Evolutionary conservation across 1,139 yeast genomes (phyloP).

Genomic region (Blastobotrys ciferrii): DNA sequence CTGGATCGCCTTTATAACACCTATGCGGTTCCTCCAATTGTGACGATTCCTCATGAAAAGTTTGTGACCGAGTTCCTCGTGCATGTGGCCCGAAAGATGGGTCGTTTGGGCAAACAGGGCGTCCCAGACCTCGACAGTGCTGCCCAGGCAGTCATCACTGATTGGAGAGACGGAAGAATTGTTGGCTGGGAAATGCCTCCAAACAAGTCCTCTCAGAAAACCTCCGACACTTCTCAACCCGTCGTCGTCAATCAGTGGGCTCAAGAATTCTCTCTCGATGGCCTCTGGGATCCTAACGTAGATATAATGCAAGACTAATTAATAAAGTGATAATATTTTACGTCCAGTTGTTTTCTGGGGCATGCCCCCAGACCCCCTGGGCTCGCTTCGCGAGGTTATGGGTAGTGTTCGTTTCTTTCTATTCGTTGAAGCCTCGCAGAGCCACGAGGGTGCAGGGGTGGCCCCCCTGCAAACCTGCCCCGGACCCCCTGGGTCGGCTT

Average conservation of each 20-base stretch:
- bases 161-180: conserved; percentile 97
- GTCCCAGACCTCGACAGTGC: conserved; percentile 86
- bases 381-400: too few species aligned
- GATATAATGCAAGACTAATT: conserved; percentile 16
- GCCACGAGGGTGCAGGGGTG: too few species aligned
- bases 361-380: too few species aligned
- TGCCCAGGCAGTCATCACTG: conserved; percentile 77
- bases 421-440: too few species aligned
- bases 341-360: too few species aligned
- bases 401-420: too few species aligned
- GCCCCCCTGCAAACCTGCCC: too few species aligned
- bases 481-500: too few species aligned
- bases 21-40: conserved; percentile 81
- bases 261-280: conserved; percentile 88
- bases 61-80: conserved; percentile 73
- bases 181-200: conserved; percentile 89
- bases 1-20: conserved; percentile 68
- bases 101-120: conserved; percentile 91
- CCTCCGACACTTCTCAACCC: conserved; percentile 34
- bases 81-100: conserved; percentile 89
- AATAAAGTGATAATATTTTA: too few species aligned
- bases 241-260: conserved; percentile 77
- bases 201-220: conserved; percentile 35
- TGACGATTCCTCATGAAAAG: conserved; percentile 43
- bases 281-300: conserved; percentile 44